These are phyloP conservation scores for Leucoagaricus sp. DNA, from an alignment of 1,284 basidiomycete species.

Conservation along the genomic window DNA sequence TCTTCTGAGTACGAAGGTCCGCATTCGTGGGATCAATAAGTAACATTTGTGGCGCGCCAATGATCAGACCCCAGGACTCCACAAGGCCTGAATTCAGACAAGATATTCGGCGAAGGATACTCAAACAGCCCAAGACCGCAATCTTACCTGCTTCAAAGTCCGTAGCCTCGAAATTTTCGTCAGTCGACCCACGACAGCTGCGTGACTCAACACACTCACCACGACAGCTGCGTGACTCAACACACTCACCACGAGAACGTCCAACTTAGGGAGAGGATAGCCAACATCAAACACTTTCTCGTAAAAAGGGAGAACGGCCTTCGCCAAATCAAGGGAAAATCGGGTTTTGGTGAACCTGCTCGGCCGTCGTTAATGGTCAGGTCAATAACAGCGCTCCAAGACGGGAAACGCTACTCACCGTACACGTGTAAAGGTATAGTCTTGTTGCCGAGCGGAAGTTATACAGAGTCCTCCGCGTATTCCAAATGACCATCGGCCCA, in stretches of 20 bases:
- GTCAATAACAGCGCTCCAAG: no score
- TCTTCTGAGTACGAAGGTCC: slow-evolving; percentile 78
- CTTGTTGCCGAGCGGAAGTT: slow-evolving; percentile 81
- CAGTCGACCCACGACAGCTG: slow-evolving; percentile 1
- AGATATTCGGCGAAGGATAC: no score
- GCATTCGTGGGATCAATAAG: slow-evolving; percentile 80
- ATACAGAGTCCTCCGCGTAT: slow-evolving; percentile 76
- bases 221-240: neutral
- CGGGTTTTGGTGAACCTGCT: slow-evolving; percentile 83
- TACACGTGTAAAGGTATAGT: slow-evolving; percentile 86
- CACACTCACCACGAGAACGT: slow-evolving; percentile 73
- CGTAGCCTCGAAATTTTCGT: slow-evolving; percentile 47
- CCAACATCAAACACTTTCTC: slow-evolving; percentile 91
- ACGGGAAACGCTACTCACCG: slow-evolving; percentile 40
- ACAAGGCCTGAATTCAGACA: slow-evolving; percentile 65
- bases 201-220: slow-evolving; percentile 22
- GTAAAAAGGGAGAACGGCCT: slow-evolving; percentile 85
- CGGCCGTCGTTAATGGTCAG: slow-evolving; percentile 67
- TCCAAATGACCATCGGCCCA: slow-evolving; percentile 88
- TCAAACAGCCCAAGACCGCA: no score
- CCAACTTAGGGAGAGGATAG: slow-evolving; percentile 92
- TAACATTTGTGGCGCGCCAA: slow-evolving; percentile 83
- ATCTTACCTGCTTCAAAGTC: slow-evolving; percentile 92
- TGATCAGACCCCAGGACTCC: slow-evolving; percentile 98
- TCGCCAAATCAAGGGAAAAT: slow-evolving; percentile 89